A percentile compares a stretch with the other conserved stretches of the same genome.
Conservation (phyloP, 768 basidiomycete species). For the Tylopilus rubrobrunneus region DNA sequence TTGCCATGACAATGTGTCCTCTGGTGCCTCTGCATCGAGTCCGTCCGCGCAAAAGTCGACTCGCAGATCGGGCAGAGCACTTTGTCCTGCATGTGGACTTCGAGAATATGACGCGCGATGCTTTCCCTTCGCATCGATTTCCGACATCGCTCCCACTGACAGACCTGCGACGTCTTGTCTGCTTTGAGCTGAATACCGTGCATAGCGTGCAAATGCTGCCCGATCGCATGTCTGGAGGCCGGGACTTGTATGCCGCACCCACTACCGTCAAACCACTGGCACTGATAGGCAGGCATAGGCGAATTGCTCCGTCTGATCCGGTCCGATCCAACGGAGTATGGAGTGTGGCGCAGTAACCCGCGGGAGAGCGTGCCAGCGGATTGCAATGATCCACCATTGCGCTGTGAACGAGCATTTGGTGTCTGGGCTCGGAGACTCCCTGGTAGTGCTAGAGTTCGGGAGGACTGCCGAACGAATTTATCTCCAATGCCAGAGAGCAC, state of each 20-base stretch:
- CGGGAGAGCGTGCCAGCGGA: not conserved
- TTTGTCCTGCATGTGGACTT: conserved; percentile 22
- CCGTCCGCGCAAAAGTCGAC: conserved; percentile 20
- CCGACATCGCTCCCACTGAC: conserved; percentile 17
- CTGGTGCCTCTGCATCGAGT: conserved; percentile 25
- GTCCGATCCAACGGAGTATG: conserved; percentile 6
- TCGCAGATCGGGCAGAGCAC: conserved; percentile 16
- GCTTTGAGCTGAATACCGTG: conserved; percentile 10
- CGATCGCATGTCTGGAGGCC: conserved; percentile 11
- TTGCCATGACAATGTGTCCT: not conserved
- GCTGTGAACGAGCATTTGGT: not conserved
- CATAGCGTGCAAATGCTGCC: conserved; percentile 3
- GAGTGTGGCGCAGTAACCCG: not conserved
- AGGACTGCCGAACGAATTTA: too few relatives aligned
- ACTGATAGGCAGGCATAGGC: not conserved
- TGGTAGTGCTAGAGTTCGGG: not conserved
- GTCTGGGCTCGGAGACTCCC: not conserved
- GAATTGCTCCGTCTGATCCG: not conserved
- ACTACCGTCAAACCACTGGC: conserved; percentile 11
- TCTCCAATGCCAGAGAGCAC: not conserved
- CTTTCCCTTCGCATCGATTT: conserved; percentile 24
- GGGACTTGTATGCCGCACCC: not conserved
- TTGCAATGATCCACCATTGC: not conserved
- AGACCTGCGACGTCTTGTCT: conserved; percentile 7
- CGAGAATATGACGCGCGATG: conserved; percentile 22